Evolutionary conservation across 2,329 filamentous ascomycete species (phyloP).

Genomic region (Arachnomyces sp.): DNA sequence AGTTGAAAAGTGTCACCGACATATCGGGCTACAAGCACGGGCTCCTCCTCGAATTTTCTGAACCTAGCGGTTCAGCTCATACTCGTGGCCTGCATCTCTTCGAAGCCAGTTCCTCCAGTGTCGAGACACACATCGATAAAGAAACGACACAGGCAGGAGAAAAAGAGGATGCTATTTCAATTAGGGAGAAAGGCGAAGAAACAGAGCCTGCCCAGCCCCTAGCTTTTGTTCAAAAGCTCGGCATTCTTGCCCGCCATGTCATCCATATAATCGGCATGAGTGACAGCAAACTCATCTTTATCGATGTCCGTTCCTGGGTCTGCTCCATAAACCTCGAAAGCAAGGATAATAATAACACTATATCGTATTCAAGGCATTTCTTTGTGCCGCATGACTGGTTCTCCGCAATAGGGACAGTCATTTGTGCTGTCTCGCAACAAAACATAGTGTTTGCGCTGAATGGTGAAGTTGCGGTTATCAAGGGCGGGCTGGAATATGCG

Average conservation of each 20-base stretch:
- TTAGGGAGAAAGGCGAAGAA: constrained; percentile 1
- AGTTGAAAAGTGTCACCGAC: constrained; percentile 18
- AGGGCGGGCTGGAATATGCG: constrained; percentile 20
- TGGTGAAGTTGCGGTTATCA: constrained; percentile 20
- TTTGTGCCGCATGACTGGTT: constrained; percentile 29
- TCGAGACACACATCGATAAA: too few relatives aligned
- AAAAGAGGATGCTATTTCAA: constrained; percentile 1
- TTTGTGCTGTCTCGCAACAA: constrained; percentile 13
- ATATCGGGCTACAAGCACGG: constrained; percentile 6
- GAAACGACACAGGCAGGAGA: too few relatives aligned
- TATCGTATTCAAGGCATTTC: constrained; percentile 22
- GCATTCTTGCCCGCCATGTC: too few relatives aligned
- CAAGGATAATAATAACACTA: constrained; percentile 1
- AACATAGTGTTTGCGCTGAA: constrained; percentile 20
- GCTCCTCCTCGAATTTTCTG: constrained; percentile 17
- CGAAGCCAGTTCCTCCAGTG: constrained; percentile 10
- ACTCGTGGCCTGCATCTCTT: constrained; percentile 9
- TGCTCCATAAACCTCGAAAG: constrained; percentile 18
- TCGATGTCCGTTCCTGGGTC: constrained; percentile 22
- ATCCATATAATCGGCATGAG: constrained; percentile 17
- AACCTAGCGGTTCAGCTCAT: constrained; percentile 12
- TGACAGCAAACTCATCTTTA: constrained; percentile 19
- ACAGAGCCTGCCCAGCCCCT: constrained; percentile 7
- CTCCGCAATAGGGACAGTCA: constrained; percentile 15
- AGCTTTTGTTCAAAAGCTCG: constrained; percentile 10